Evolutionary conservation across 768 basidiomycete species (phyloP).

Genomic region (Auriscalpium orientale): DNA sequence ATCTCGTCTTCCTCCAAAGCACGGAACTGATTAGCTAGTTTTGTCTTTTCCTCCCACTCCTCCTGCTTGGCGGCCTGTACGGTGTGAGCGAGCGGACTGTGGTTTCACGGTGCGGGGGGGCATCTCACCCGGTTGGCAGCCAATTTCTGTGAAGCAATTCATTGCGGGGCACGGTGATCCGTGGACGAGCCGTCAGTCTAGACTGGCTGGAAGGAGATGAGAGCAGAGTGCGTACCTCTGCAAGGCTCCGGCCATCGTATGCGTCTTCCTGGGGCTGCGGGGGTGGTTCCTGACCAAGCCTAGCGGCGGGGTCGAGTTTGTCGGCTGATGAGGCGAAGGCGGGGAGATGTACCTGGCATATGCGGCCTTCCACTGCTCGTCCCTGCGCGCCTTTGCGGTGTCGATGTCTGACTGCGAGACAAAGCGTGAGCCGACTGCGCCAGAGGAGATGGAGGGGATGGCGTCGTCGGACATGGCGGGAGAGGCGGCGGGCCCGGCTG

Average conservation of each 20-base stretch:
- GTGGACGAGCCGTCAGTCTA: slow-evolving; percentile 1
- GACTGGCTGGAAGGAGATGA: not conserved
- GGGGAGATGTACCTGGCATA: slow-evolving; percentile 58
- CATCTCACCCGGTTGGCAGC: slow-evolving; percentile 73
- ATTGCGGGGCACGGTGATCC: not conserved
- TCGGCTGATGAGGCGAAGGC: slow-evolving; percentile 4
- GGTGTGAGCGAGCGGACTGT: not conserved
- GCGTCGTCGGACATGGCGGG: slow-evolving; percentile 10
- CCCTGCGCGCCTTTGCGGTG: slow-evolving; percentile 56
- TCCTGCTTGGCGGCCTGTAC: slow-evolving; percentile 79
- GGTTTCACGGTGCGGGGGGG: slow-evolving; percentile 15
- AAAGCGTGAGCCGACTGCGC: slow-evolving; percentile 77
- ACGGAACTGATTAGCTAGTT: slow-evolving; percentile 83
- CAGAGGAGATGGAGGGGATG: slow-evolving; percentile 68
- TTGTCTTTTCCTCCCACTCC: slow-evolving; percentile 89
- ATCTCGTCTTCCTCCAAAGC: slow-evolving; percentile 88
- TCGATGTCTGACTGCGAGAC: slow-evolving; percentile 77
- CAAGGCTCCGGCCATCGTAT: slow-evolving; percentile 80
- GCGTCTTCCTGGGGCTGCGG: slow-evolving; percentile 66
- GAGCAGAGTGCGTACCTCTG: slow-evolving; percentile 56
- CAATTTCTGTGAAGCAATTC: slow-evolving; percentile 53
- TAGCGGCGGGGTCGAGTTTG: slow-evolving; percentile 19
- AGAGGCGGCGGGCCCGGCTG: no score
- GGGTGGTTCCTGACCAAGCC: slow-evolving; percentile 81
- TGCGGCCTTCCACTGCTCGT: slow-evolving; percentile 87